Base-by-base conservation (phyloP, 352 stramenopile genomes). In the Thalassiosira livingstoniorum region DNA sequence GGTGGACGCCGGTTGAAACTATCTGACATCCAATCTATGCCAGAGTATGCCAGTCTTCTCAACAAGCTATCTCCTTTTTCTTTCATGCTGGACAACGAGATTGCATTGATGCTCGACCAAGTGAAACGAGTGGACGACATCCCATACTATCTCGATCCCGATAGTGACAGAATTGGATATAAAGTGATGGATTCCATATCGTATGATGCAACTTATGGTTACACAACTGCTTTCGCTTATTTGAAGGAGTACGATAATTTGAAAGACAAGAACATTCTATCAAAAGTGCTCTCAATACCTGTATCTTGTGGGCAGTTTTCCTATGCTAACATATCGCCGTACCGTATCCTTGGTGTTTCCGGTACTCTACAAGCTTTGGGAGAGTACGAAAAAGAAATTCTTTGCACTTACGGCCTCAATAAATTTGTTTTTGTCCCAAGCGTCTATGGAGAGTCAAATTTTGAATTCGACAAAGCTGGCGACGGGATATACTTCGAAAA, bases 221-320 rank as follows among this genome's bases (percentile, higher is more conserved):
- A 94, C 71, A 53, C 74, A 29, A 93, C 87, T 25, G 54, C 82
- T 1, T 94, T 93, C 81, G 85, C 85, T 21, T 94, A 94, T 47
- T 54, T 92, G 1, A 83, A 91, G 73, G 88, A 92, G 61, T 54
- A 60, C 4, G 65, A 86, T 13, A 86, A 69, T 35, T 65, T 88
- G 29, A 91, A 88, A 43, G 65, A 87, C 18, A 83, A 71, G 47
- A 27, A 35, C 3, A 82, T 65, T 29, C 55, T 90, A 37, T 39
- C 31, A 37, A 62, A 47, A 66, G 85, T 54, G n/a, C 71, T 92
- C n/a, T 43, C 47, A 0, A 88, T 91, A 58, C 74, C 71, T 21
- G 32, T 94, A 51, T 88, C 85, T 43, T 94, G 89, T 85, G 89
- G 87, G 4, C 78, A 86, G 57, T 94, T 92, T 66, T 92, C 87